Evolutionary conservation across 2,329 filamentous ascomycete genomes (phyloP).

Genomic region (Neospermospora avenae): DNA sequence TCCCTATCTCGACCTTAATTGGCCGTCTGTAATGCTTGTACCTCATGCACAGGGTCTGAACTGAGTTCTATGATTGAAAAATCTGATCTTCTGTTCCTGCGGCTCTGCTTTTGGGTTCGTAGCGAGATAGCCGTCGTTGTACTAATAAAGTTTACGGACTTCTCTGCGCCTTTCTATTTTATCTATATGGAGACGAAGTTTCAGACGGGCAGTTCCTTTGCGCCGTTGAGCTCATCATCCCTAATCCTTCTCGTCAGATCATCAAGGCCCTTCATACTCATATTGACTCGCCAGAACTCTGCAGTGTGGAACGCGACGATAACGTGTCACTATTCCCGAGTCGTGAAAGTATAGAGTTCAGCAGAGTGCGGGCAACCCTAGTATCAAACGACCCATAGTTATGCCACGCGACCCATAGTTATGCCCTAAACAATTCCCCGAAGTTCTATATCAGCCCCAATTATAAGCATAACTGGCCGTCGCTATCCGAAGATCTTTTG

Average conservation of each 20-base stretch:
- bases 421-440: neutral
- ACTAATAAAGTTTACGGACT: neutral
- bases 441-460: neutral
- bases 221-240: neutral
- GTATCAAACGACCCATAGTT: neutral
- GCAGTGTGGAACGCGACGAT: neutral
- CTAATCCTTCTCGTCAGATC: neutral
- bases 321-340: neutral
- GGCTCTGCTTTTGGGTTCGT: neutral
- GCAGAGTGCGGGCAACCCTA: neutral
- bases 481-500: constrained; percentile 1
- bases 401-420: neutral
- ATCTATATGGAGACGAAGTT: neutral
- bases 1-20: neutral
- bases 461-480: neutral
- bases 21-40: neutral
- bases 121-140: neutral
- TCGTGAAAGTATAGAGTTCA: neutral
- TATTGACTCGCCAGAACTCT: constrained; percentile 3
- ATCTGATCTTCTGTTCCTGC: neutral
- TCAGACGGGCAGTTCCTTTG: neutral
- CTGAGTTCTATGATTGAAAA: neutral
- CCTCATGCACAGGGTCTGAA: neutral
- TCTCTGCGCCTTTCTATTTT: neutral
- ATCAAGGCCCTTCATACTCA: neutral